Percentiles rank a stretch among this genome's conserved stretches.
phyloP scores from a whole-genome alignment of 805 yeast genomes.

The Metschnikowia dekortorum region DNA sequence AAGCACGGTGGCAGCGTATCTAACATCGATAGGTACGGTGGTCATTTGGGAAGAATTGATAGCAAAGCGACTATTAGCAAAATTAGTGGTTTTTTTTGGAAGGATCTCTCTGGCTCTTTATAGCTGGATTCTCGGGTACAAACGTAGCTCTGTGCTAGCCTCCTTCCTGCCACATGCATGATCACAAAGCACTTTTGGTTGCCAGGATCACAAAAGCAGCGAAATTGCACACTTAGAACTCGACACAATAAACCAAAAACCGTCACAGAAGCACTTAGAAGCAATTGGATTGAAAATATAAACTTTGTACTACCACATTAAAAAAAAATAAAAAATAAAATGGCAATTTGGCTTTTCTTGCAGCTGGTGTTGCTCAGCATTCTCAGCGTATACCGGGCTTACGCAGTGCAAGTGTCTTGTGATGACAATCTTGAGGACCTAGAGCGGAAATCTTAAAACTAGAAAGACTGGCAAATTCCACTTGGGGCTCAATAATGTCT shows the following conservation, averaged over 20 bases:
- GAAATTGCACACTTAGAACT: background rate
- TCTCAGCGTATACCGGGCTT: too few species aligned
- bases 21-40: background rate
- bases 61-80: background rate
- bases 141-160: background rate
- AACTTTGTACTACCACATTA: too few species aligned
- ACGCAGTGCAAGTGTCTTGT: too few species aligned
- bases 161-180: background rate
- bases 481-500: too few species aligned
- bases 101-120: background rate
- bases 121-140: background rate
- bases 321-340: too few species aligned
- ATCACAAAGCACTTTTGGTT: background rate
- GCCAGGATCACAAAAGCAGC: background rate
- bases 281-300: too few species aligned
- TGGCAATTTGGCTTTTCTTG: too few species aligned
- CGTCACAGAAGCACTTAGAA: background rate
- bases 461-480: too few species aligned
- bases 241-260: background rate
- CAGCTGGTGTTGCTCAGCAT: too few species aligned
- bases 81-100: background rate
- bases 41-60: background rate
- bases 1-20: constrained; percentile 2
- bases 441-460: too few species aligned
- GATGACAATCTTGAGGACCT: too few species aligned